These are phyloP conservation scores for Candida vartiovaarae DNA, from an alignment of 805 yeast genomes.

Conservation along the genomic window DNA sequence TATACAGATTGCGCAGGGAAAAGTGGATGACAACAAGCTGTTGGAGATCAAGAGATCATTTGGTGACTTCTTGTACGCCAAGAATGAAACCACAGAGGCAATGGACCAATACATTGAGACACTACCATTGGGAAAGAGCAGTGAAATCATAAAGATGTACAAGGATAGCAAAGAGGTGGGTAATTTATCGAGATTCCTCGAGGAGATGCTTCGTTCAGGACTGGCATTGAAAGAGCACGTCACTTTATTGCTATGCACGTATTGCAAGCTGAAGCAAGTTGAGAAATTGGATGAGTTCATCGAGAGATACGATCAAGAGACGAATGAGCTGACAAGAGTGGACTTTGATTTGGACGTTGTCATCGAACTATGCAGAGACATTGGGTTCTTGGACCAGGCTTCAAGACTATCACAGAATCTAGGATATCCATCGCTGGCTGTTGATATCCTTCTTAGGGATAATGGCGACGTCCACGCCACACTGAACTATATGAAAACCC, in stretches of 20 bases:
- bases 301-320: slow-evolving; percentile 31
- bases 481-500: slow-evolving; percentile 56
- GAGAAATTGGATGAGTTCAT: slow-evolving; percentile 54
- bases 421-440: slow-evolving; percentile 68
- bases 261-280: slow-evolving; percentile 64
- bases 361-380: slow-evolving; percentile 64
- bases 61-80: slow-evolving; percentile 67
- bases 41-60: slow-evolving; percentile 44
- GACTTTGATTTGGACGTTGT: slow-evolving; percentile 65
- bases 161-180: slow-evolving; percentile 69
- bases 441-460: slow-evolving; percentile 66
- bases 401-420: slow-evolving; percentile 62
- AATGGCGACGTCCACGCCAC: slow-evolving; percentile 53
- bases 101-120: slow-evolving; percentile 66
- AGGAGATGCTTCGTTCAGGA: slow-evolving; percentile 46
- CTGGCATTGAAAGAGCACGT: slow-evolving; percentile 73
- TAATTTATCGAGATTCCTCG: slow-evolving; percentile 56
- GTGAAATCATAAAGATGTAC: slow-evolving; percentile 72
- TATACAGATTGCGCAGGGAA: slow-evolving; percentile 48
- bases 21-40: slow-evolving; percentile 24
- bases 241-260: slow-evolving; percentile 69
- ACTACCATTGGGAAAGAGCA: slow-evolving; percentile 49
- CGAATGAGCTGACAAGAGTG: slow-evolving; percentile 25
- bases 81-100: slow-evolving; percentile 61
- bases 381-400: slow-evolving; percentile 60